These are phyloP conservation scores for Catunica adiposa DNA, from an alignment of 2,329 filamentous ascomycete genomes.

Conservation along the genomic window DNA sequence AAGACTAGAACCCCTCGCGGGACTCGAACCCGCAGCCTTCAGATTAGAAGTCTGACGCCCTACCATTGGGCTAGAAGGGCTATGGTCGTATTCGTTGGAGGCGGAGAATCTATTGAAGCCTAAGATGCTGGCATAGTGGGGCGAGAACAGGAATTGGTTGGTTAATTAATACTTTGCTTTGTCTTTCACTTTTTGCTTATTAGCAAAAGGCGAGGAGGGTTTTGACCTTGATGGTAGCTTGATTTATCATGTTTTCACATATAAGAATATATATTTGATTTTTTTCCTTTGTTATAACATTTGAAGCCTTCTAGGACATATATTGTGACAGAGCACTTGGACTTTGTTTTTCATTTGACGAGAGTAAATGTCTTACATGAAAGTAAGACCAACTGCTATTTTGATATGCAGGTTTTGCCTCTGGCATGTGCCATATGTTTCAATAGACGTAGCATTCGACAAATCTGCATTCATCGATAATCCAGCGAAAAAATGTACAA, in stretches of 20 bases:
- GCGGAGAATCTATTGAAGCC: neutral
- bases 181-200: neutral
- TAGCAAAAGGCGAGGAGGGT: neutral
- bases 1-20: constrained; percentile 13
- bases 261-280: neutral
- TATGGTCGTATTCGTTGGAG: neutral
- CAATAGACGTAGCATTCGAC: too few relatives aligned
- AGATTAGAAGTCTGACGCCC: constrained; percentile 15
- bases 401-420: too few relatives aligned
- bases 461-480: too few relatives aligned
- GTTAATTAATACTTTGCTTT: neutral
- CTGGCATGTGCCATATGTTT: too few relatives aligned
- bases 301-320: neutral
- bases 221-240: neutral
- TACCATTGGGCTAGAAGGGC: constrained; percentile 15
- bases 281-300: neutral
- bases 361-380: neutral
- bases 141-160: too few relatives aligned
- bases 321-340: neutral
- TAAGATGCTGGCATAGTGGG: neutral
- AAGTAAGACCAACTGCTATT: too few relatives aligned
- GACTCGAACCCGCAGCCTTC: constrained; percentile 15
- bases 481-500: too few relatives aligned
- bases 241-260: neutral
- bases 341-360: neutral